A percentile compares a stretch with the other conserved stretches of the same genome.
phyloP scores from a whole-genome alignment of 768 basidiomycete genomes.

The Phlegmacium glaucopus region DNA sequence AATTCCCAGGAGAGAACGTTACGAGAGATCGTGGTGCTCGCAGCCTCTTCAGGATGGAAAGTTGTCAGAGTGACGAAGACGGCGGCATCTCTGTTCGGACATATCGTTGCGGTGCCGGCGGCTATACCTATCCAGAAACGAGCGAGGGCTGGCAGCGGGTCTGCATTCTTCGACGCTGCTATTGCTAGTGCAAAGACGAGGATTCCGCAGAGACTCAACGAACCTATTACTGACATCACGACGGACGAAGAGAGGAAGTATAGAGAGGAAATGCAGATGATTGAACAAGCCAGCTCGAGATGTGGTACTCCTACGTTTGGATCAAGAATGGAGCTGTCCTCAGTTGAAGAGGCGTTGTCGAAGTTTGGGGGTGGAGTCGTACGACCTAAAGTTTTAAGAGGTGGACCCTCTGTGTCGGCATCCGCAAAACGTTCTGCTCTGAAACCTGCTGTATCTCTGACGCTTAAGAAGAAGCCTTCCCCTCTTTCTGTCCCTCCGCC shows the following conservation, averaged over 20 bases:
- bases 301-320: conserved; percentile 65
- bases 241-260: conserved; percentile 7
- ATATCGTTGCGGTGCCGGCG: conserved; percentile 65
- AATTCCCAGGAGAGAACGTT: conserved; percentile 71
- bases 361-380: conserved; percentile 32
- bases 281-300: conserved; percentile 46
- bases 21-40: conserved; percentile 54
- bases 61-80: conserved; percentile 52
- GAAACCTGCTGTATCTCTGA: conserved; percentile 15
- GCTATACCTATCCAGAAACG: conserved; percentile 37
- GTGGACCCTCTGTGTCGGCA: conserved; percentile 4
- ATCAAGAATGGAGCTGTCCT: conserved; percentile 45
- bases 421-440: conserved; percentile 7
- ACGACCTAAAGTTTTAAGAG: conserved; percentile 13
- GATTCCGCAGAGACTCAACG: neutral
- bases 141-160: conserved; percentile 17
- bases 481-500: conserved; percentile 24
- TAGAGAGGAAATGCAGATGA: conserved; percentile 28
- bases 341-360: conserved; percentile 40
- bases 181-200: neutral
- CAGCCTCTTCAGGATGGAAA: conserved; percentile 59
- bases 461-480: conserved; percentile 26
- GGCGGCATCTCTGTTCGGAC: conserved; percentile 67
- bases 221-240: neutral
- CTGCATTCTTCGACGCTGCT: conserved; percentile 17